Evolutionary conservation across 2,329 filamentous ascomycete species (phyloP).

Genomic region (Aspergillus aculeatinus): DNA sequence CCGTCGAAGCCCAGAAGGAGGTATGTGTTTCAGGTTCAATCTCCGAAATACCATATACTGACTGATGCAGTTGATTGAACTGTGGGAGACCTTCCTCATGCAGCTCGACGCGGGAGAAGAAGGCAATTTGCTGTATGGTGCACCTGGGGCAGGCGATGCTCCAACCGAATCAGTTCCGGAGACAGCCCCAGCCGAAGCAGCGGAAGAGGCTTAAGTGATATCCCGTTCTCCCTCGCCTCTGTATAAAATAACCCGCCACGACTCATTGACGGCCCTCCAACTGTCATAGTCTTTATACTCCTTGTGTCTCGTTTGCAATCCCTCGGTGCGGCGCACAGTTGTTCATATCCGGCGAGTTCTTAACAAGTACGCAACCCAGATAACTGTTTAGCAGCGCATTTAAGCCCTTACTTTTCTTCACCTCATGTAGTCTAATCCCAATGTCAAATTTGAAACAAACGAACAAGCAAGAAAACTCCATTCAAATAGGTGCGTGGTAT

Average conservation of each 20-base stretch:
- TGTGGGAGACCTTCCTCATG: conserved; percentile 98
- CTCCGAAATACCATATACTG: conserved; percentile 1
- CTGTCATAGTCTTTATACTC: conserved; percentile 1
- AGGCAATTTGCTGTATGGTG: conserved; percentile 51
- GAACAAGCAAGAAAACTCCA: conserved; percentile 10
- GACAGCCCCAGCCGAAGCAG: conserved; percentile 10
- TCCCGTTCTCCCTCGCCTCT: conserved; percentile 8
- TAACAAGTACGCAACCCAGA: conserved; percentile 13
- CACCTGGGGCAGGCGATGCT: conserved; percentile 22
- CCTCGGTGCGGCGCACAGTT: conserved; percentile 13
- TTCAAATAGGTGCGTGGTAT: conserved; percentile 12
- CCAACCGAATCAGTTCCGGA: conserved; percentile 19
- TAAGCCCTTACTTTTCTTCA: not conserved
- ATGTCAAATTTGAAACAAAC: not conserved
- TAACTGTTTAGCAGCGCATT: conserved; percentile 9
- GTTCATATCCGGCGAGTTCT: conserved; percentile 14
- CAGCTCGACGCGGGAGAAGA: conserved; percentile 94
- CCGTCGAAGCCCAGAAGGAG: conserved; percentile 98
- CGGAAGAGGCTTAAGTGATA: conserved; percentile 20
- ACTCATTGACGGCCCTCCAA: conserved; percentile 2
- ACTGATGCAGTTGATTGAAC: conserved; percentile 66
- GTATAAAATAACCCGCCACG: conserved; percentile 18
- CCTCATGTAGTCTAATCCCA: not conserved
- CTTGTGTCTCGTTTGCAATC: conserved; percentile 9
- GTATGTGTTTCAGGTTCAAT: conserved; percentile 51